phyloP scores from a whole-genome alignment of 169 alveolate species.

The Eimeria acervulina region DNA sequence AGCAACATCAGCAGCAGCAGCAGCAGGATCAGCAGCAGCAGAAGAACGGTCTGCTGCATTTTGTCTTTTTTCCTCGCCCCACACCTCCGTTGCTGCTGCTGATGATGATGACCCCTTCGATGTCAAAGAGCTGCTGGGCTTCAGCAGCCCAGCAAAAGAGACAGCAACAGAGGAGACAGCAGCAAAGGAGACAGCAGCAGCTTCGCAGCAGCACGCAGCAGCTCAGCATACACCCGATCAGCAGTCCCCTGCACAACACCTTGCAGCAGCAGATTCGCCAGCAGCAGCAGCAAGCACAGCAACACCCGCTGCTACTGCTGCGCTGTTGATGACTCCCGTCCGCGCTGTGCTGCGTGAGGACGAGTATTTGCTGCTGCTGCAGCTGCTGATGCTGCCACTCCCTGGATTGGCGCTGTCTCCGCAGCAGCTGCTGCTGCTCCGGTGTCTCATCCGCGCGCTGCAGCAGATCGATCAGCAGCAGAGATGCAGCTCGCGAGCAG shows the following conservation, averaged over 20 bases:
- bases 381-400: conserved; percentile 42
- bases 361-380: conserved; percentile 58
- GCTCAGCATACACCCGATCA: background rate
- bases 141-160: conserved; percentile 12
- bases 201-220: background rate
- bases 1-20: conserved; percentile 8
- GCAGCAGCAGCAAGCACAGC: conserved; percentile 9
- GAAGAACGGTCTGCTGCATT: background rate
- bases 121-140: conserved; percentile 47
- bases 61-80: background rate
- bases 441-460: conserved; percentile 62
- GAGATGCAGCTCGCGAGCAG: background rate
- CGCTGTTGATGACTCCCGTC: conserved; percentile 8
- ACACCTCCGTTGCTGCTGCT: too few species aligned
- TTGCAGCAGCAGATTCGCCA: background rate
- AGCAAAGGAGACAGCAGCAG: background rate
- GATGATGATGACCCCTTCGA: conserved; percentile 78
- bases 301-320: background rate
- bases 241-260: too few species aligned
- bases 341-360: background rate
- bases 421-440: conserved; percentile 73
- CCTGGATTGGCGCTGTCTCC: conserved; percentile 78
- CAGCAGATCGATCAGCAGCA: conserved; percentile 50
- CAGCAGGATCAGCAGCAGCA: conserved; percentile 23
- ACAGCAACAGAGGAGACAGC: background rate